phyloP scores from a whole-genome alignment of 83 land plant species.

The Picea abies region DNA sequence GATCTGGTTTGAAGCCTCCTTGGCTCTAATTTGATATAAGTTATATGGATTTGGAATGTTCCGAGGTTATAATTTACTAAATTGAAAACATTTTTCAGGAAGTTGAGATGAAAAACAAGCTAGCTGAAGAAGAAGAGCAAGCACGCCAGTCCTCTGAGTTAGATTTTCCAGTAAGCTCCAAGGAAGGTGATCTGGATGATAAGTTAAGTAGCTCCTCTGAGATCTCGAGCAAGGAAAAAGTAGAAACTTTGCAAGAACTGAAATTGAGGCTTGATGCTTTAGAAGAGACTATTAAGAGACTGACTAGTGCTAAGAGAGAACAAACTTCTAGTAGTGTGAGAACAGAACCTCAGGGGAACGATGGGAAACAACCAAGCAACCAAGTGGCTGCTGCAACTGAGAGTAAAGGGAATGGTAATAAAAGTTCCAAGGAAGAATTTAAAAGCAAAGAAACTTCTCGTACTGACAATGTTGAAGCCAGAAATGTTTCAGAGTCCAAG shows the following conservation, averaged over 20 bases:
- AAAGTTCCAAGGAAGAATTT: not conserved
- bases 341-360: not conserved
- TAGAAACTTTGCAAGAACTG: slow-evolving; percentile 9
- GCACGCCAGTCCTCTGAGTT: no score
- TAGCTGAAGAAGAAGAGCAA: no score
- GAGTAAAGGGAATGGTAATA: not conserved
- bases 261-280: slow-evolving; percentile 10
- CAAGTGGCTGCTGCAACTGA: not conserved
- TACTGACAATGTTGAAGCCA: not conserved
- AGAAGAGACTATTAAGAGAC: not conserved
- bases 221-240: not conserved
- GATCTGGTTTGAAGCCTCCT: no score
- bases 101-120: no score
- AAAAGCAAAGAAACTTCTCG: not conserved
- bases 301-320: not conserved
- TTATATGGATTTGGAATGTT: no score
- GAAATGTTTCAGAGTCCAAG: not conserved
- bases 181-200: not conserved
- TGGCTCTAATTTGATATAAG: no score
- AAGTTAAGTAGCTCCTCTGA: not conserved
- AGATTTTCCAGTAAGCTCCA: not conserved
- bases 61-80: no score
- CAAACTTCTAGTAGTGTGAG: not conserved
- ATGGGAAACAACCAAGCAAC: not conserved
- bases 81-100: no score